Conservation (phyloP, 2,329 filamentous ascomycete genomes). For the Beauveria australis region DNA sequence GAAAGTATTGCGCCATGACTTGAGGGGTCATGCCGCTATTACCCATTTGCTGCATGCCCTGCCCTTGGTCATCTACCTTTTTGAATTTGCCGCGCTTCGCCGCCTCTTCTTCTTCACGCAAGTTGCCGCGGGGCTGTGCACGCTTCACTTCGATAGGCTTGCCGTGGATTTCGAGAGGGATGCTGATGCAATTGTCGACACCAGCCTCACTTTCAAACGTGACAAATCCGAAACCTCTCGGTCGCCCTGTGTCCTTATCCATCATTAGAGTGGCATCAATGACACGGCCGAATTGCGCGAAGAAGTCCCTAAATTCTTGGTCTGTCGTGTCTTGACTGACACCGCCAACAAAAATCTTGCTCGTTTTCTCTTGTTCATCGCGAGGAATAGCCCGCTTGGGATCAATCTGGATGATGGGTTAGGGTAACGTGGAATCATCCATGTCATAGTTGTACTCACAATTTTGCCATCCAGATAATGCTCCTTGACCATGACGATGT, state of each 20-base stretch:
- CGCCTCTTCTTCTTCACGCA: slow-evolving; percentile 82
- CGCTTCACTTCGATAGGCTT: slow-evolving; percentile 99
- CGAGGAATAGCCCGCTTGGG: slow-evolving; percentile 95
- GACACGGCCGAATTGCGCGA: slow-evolving; percentile 91
- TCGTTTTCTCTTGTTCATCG: slow-evolving; percentile 96
- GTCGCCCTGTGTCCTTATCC: slow-evolving; percentile 98
- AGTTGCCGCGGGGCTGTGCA: slow-evolving; percentile 88
- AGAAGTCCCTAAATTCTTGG: slow-evolving; percentile 92
- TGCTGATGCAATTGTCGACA: slow-evolving; percentile 81
- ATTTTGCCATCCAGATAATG: slow-evolving; percentile 98
- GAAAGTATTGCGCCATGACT: slow-evolving; percentile 97
- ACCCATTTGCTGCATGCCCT: slow-evolving; percentile 34
- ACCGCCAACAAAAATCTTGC: slow-evolving; percentile 97
- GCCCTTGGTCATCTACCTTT: slow-evolving; percentile 35
- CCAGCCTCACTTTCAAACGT: slow-evolving; percentile 95
- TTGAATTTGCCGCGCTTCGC: slow-evolving; percentile 53
- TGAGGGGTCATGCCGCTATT: slow-evolving; percentile 77
- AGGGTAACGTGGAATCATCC: slow-evolving; percentile 11
- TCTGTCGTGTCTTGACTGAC: slow-evolving; percentile 97
- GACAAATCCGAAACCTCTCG: slow-evolving; percentile 93
- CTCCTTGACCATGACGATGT: slow-evolving; percentile 99
- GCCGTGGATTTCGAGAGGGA: slow-evolving; percentile 82
- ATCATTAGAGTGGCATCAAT: slow-evolving; percentile 99
- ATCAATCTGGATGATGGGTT: slow-evolving; percentile 61
- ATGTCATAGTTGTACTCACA: slow-evolving; percentile 45